A percentile compares a stretch with the other conserved stretches of the same genome.
Conservation (phyloP, 371 early-diverging fungal genomes). For the Apophysomyces sp. region DNA sequence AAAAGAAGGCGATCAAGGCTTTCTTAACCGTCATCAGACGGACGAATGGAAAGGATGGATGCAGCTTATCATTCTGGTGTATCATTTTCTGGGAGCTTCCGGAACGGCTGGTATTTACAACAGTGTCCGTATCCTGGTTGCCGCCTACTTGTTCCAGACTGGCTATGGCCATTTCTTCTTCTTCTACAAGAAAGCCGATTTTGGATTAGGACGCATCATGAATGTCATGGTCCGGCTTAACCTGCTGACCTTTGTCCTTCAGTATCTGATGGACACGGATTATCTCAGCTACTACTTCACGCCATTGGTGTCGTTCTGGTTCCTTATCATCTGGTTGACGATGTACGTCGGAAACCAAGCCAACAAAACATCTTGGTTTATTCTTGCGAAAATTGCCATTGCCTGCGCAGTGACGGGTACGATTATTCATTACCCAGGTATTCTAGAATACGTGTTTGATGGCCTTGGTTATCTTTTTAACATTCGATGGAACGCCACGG, state of each 20-base stretch:
- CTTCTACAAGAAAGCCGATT: constrained; percentile 70
- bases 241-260: constrained; percentile 61
- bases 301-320: constrained; percentile 73
- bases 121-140: constrained; percentile 68
- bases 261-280: constrained; percentile 66
- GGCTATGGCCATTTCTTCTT: constrained; percentile 78
- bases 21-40: constrained; percentile 72
- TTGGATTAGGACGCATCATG: constrained; percentile 57
- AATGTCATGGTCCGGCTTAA: constrained; percentile 69
- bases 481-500: constrained; percentile 55
- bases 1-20: constrained; percentile 50
- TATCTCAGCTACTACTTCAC: constrained; percentile 78
- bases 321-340: constrained; percentile 62
- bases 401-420: constrained; percentile 35
- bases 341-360: constrained; percentile 53
- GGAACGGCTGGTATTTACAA: constrained; percentile 66
- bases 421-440: constrained; percentile 40
- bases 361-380: constrained; percentile 43
- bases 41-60: constrained; percentile 91
- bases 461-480: constrained; percentile 37
- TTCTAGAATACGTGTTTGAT: constrained; percentile 43
- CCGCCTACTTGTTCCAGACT: constrained; percentile 77
- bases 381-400: constrained; percentile 51
- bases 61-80: constrained; percentile 75
- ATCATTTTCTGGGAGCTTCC: constrained; percentile 72